Base-by-base conservation (phyloP, 768 basidiomycete genomes). In the Leccinum rimulosum region DNA sequence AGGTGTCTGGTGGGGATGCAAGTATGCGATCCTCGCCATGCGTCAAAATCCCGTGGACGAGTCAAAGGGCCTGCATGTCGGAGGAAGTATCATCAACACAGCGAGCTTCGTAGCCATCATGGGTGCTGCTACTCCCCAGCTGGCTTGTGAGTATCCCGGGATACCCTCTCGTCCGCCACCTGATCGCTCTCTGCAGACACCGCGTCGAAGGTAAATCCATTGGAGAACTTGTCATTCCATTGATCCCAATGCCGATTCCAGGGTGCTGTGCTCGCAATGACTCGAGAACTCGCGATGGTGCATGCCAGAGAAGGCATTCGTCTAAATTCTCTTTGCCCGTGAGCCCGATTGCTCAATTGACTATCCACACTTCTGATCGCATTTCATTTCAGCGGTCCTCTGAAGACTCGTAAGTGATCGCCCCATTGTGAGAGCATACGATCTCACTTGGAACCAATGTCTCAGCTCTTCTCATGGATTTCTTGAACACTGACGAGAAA, bases 1-100 rank as follows among this genome's bases (percentile, higher is more conserved):
- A 76, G 97, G 97, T 54, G 97, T 98, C 60, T 98, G 96, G 97
- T 99, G 89, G 88, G 97, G 97, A 33, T 95, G 91, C 82, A 98
- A 98, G 76, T 88, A 98, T 69, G 97, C 96, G 6, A 95, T 99
- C 70, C 79, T 88, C 54, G 97, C 97, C 38, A 99, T 99, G 96
- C 87, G 93, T 60, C 75, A 92, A 61, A 99, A 99, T 75, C 84
- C 92, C 11, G 84, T 84, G 50, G 95, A 98, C 58, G 82, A 83
- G 60, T 76, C 83, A 61, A 93, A 88, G 73, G 90, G 91, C 4
- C 83, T 98, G 12, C 87, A 83, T 67, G 76, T 79, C 11, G 92
- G 92, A 49, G 92, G 92, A 58, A 93, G 91, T 66, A 95, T 99
- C 77, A 98, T 98, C 77, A 98, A 98, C 76, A 95, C 93, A 10